These are phyloP conservation scores for Hortiboletus flavorubellus DNA, from an alignment of 768 basidiomycete genomes.

Conservation along the genomic window DNA sequence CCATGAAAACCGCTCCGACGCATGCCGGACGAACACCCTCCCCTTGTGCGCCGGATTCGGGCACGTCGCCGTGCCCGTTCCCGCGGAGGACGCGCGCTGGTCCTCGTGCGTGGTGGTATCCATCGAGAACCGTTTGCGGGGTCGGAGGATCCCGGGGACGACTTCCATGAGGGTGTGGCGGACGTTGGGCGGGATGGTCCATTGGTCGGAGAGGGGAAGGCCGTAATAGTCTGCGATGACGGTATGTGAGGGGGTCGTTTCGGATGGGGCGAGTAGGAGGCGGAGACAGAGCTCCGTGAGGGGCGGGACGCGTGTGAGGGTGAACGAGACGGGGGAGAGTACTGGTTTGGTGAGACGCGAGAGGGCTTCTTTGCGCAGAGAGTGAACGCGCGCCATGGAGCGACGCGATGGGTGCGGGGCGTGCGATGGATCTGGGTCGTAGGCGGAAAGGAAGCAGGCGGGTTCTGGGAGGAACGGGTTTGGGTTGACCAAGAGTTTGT, in stretches of 20 bases:
- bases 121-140: slow-evolving; percentile 19
- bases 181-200: slow-evolving; percentile 25
- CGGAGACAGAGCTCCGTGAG: slow-evolving; percentile 40
- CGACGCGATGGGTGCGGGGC: slow-evolving; percentile 10
- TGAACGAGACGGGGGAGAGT: slow-evolving; percentile 18
- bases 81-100: background rate
- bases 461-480: slow-evolving; percentile 55
- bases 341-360: slow-evolving; percentile 1
- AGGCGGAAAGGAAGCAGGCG: slow-evolving; percentile 12
- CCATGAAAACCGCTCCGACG: slow-evolving; percentile 68
- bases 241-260: slow-evolving; percentile 2
- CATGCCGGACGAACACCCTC: slow-evolving; percentile 49
- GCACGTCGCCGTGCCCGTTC: slow-evolving; percentile 37
- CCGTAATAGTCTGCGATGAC: slow-evolving; percentile 25
- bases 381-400: slow-evolving; percentile 9
- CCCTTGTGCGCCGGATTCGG: slow-evolving; percentile 36
- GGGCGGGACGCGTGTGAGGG: slow-evolving; percentile 24
- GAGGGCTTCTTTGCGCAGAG: slow-evolving; percentile 6
- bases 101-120: slow-evolving; percentile 4
- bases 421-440: background rate
- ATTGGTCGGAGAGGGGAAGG: slow-evolving; percentile 31
- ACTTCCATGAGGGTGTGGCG: slow-evolving; percentile 26
- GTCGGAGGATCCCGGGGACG: slow-evolving; percentile 27
- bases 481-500: slow-evolving; percentile 45
- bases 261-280: slow-evolving; percentile 31